These are phyloP conservation scores for Diutina ranongensis DNA, from an alignment of 1,139 yeast genomes.

Conservation along the genomic window DNA sequence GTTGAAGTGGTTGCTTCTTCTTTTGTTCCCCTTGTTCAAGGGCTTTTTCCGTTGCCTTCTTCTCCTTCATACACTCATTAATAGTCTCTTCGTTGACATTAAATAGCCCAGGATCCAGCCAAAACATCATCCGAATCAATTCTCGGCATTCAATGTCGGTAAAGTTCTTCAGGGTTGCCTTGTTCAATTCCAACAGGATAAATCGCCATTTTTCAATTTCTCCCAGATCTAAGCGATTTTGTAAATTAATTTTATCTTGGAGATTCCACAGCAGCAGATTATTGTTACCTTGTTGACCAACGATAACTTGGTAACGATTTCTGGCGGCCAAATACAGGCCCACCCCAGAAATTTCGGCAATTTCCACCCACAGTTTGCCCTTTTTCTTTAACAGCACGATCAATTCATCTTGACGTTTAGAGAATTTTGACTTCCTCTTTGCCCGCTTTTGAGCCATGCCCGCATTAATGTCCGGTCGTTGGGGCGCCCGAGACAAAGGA, in stretches of 20 bases:
- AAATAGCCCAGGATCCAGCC: conserved; percentile 44
- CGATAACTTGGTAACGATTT: conserved; percentile 67
- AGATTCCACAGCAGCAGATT: conserved; percentile 55
- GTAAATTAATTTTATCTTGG: conserved; percentile 44
- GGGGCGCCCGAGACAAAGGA: conserved; percentile 23
- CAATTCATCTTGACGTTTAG: conserved; percentile 56
- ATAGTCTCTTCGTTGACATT: conserved; percentile 39
- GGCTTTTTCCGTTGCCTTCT: conserved; percentile 5
- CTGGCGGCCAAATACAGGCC: conserved; percentile 66
- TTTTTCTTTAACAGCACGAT: conserved; percentile 50
- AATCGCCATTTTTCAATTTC: conserved; percentile 64
- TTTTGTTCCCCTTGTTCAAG: conserved; percentile 2
- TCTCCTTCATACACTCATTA: conserved; percentile 15
- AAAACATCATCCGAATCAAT: conserved; percentile 40
- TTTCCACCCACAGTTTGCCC: conserved; percentile 66
- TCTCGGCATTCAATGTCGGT: conserved; percentile 46
- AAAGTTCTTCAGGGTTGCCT: conserved; percentile 45
- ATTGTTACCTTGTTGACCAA: conserved; percentile 73
- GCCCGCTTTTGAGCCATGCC: conserved; percentile 33
- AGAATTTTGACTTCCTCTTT: conserved; percentile 54
- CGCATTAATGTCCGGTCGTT: conserved; percentile 20
- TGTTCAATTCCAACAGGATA: conserved; percentile 49
- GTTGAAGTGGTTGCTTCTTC: background rate
- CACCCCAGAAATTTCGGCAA: conserved; percentile 55
- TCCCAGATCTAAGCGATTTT: conserved; percentile 49